Conservation (phyloP, 1,284 basidiomycete species). For the Somion occarium region DNA sequence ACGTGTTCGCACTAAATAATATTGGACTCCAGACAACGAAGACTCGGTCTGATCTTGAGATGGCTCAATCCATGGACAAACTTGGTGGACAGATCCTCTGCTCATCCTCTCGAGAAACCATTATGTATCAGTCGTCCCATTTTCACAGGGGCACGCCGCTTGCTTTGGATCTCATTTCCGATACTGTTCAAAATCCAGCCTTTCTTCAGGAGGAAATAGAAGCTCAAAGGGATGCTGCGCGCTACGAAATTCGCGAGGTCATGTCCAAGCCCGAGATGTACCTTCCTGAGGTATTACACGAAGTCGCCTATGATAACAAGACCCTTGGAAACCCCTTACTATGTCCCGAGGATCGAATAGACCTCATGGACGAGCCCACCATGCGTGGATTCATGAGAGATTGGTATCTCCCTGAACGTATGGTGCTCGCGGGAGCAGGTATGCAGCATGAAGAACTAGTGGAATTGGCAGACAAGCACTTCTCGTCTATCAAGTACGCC, state of each 20-base stretch:
- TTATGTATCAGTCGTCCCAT: slow-evolving; percentile 98
- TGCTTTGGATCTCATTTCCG: slow-evolving; percentile 86
- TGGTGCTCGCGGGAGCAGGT: slow-evolving; percentile 93
- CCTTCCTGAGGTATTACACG: slow-evolving; percentile 89
- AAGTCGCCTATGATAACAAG: slow-evolving; percentile 75
- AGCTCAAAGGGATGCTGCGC: slow-evolving; percentile 81
- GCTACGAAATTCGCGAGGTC: slow-evolving; percentile 92
- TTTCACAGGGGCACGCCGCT: slow-evolving; percentile 82
- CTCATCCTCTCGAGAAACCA: slow-evolving; percentile 88
- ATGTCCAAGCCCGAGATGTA: slow-evolving; percentile 90
- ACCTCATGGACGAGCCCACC: slow-evolving; percentile 60
- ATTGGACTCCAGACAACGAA: slow-evolving; percentile 48
- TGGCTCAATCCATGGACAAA: slow-evolving; percentile 79
- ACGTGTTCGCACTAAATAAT: not conserved
- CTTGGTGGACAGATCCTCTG: slow-evolving; percentile 93
- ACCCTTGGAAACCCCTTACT: slow-evolving; percentile 88
- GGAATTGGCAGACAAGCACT: slow-evolving; percentile 79
- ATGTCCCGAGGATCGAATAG: slow-evolving; percentile 83
- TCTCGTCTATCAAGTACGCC: slow-evolving; percentile 63
- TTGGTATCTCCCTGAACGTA: slow-evolving; percentile 91
- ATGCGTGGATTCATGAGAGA: slow-evolving; percentile 69
- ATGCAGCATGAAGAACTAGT: slow-evolving; percentile 89
- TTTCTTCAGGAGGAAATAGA: slow-evolving; percentile 80
- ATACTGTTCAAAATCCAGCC: slow-evolving; percentile 82
- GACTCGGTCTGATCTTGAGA: slow-evolving; percentile 63